Evolutionary conservation across 305 asterid genomes (phyloP), one percentile per base, ranked within the genome.

Genomic region (Fraxinus xanthoxyloides): DNA sequence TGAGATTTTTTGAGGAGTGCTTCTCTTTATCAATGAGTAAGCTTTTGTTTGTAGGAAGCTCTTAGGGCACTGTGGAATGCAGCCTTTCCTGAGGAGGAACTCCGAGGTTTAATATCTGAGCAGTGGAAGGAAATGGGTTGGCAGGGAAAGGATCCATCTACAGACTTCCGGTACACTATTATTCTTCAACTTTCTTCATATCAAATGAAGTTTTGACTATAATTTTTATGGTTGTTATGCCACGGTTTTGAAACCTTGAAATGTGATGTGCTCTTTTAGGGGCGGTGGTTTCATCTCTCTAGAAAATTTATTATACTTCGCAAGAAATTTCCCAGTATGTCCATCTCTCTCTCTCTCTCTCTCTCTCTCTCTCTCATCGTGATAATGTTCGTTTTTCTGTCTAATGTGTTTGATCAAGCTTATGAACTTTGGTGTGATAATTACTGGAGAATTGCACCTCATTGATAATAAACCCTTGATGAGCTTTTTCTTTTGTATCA

Each of bases 71-170:
- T 94, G 82, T 96, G 99, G 99, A 65, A 85, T 87, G 97, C 94
- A 80, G 91, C 98, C 85, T 96, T 94, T 88, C 99, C 99, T 5
- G 95, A 86, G 82, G 93, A 92, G 86, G 91, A 90, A 81, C 92
- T 94, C 23, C 82, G 7, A 31, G 96, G 97, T 85, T 88, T 94
- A 85, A 89, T 96, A 89, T 94, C 99, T 59, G 99, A 96, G 80
- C 98, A 94, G 89, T 96, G 99, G 99, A 96, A 96, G 87, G 97
- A 96, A 85, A 96, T 96, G 99, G 99, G 99, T 84, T 96, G 99
- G 99, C 99, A 96, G 87, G 99, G 99, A 76, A 96, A 96, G 92
- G 99, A 96, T 88, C 99, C 99, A 35, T 93, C 99, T 35, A 96
- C 99, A 80, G 99, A 96, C 90, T 96, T 96, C 85, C 87, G 99